Conservation (phyloP, 179 eudicot species). For the Drosera spatulata region DNA sequence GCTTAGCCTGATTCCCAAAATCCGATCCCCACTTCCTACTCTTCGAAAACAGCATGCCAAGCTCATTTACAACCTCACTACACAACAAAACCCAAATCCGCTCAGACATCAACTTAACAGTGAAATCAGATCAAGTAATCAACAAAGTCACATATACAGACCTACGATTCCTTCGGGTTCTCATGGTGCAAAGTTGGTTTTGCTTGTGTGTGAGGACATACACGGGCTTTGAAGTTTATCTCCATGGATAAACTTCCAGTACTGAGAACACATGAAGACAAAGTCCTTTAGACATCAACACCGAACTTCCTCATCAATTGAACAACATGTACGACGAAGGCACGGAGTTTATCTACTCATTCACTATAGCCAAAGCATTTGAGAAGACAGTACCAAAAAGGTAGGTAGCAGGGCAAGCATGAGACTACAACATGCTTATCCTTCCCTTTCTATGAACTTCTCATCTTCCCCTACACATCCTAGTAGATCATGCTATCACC, state of each 20-base stretch:
- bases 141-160: conserved; percentile 10
- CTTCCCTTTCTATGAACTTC: no score
- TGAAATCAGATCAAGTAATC: background rate
- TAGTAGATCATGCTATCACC: no score
- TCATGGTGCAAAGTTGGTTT: conserved; percentile 94
- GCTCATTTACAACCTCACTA: conserved; percentile 97
- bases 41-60: conserved; percentile 76
- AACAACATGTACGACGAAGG: no score
- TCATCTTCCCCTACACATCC: no score
- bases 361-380: no score
- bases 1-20: conserved; percentile 45
- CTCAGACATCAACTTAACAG: conserved; percentile 2
- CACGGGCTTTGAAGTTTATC: conserved; percentile 70
- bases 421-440: no score
- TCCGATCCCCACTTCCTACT: conserved; percentile 41
- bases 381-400: no score
- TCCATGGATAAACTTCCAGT: conserved; percentile 88
- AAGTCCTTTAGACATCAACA: background rate
- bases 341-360: no score
- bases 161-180: conserved; percentile 91
- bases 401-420: no score
- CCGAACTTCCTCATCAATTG: no score
- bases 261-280: conserved; percentile 27
- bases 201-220: conserved; percentile 85
- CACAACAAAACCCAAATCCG: conserved; percentile 8